Evolutionary conservation across 139 green algal genomes (phyloP), one percentile per base, ranked within the genome.

Genomic region (Auxenochlorella pyrenoidosa): DNA sequence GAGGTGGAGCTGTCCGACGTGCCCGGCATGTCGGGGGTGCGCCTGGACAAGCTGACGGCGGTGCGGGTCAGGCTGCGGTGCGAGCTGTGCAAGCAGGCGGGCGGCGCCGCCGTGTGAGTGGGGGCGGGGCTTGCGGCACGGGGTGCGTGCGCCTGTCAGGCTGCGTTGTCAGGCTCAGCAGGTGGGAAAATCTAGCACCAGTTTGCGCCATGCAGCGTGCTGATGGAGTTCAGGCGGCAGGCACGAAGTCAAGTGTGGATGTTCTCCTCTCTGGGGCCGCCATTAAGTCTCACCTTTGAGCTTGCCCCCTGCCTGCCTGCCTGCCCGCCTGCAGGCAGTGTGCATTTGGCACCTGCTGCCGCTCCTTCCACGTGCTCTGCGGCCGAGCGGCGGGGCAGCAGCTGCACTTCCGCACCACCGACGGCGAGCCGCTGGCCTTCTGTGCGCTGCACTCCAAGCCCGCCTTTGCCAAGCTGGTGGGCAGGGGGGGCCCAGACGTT

Each of bases 321-420:
- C 8, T 58, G 58, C 65, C n/a, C 16, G 8, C 36, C n/a, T 91
- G 86, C 88, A 93, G 83, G 32, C 87, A 92, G 73, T 92, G 89
- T 75, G 77, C 68, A 1, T 90, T 89, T 44, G 75, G 81, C 59
- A 91, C 63, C 58, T 92, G 89, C 63, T 90, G 87, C 40, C 79
- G 85, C 19, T 83, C 75, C 26, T 92, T 92, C 84, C 89, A 92
- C 79, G 89, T 91, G 32, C 38, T 92, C 47, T 92, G 89, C 70
- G 89, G 81, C 26, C 82, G 86, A 1, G 77, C 75, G 36, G 43
- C 70, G 22, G 79, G 68, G 24, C 51, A 82, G 36, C 16, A 70
- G 34, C 43, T 87, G 41, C 71, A 51, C 19, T 90, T 90, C 87
- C 58, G 63, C 21, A 32, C 32, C 32, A 87, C 44, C 36, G 89